Evolutionary conservation across 495 filamentous ascomycete species (phyloP).

Genomic region (Aspergillus cristatus): DNA sequence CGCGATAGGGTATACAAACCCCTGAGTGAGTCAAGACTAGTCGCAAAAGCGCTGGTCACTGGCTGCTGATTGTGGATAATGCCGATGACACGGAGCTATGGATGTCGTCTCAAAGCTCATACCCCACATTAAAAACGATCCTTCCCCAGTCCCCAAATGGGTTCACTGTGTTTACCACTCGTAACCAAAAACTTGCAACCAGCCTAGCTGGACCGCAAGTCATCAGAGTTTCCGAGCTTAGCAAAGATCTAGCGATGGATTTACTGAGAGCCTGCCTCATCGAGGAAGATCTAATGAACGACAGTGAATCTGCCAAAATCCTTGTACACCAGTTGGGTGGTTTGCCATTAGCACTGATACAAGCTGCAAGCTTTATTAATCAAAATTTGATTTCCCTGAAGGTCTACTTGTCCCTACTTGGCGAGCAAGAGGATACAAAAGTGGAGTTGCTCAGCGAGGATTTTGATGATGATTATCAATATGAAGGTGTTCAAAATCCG

Average conservation of each 20-base stretch:
- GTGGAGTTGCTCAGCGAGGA: conserved; percentile 28
- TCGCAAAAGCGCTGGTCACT: conserved; percentile 11
- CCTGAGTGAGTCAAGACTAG: conserved; percentile 1
- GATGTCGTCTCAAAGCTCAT: conserved; percentile 1
- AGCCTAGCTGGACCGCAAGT: conserved; percentile 10
- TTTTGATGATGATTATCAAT: conserved; percentile 29
- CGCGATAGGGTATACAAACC: background rate
- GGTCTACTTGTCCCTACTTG: conserved; percentile 22
- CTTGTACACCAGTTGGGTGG: conserved; percentile 29
- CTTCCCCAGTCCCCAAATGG: conserved; percentile 33
- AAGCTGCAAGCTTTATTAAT: conserved; percentile 41
- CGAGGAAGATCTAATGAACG: conserved; percentile 8
- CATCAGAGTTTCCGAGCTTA: conserved; percentile 14
- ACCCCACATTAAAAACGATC: conserved; percentile 5
- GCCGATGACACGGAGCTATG: conserved; percentile 20
- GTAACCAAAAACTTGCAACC: conserved; percentile 16
- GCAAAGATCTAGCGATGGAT: conserved; percentile 7
- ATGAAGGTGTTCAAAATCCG: conserved; percentile 25
- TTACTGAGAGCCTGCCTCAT: conserved; percentile 10
- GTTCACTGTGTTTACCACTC: conserved; percentile 20
- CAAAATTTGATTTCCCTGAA: conserved; percentile 18
- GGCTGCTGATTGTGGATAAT: conserved; percentile 32
- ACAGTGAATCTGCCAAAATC: conserved; percentile 8
- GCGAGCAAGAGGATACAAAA: conserved; percentile 18
- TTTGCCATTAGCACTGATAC: conserved; percentile 39